Evolutionary conservation across 805 yeast genomes (phyloP).

Genomic region (Kodamaea kaohsiungensis): DNA sequence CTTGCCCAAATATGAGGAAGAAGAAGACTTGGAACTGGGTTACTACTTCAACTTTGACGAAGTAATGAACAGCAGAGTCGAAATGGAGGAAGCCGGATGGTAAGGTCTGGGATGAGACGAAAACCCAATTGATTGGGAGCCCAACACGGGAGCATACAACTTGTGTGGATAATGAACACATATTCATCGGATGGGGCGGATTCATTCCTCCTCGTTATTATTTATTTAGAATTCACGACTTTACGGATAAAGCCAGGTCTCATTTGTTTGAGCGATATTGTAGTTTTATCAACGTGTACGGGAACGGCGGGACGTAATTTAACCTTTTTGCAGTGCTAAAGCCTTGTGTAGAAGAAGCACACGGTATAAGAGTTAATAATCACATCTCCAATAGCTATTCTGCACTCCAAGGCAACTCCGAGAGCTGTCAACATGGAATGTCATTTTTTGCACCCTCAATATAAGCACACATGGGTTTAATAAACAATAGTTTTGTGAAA

Average conservation of each 20-base stretch:
- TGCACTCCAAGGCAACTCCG: too few species aligned
- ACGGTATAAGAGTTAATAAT: too few species aligned
- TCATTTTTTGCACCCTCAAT: too few species aligned
- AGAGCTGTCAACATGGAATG: too few species aligned
- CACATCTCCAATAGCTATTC: too few species aligned
- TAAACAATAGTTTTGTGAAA: too few species aligned
- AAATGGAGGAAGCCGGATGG: not conserved
- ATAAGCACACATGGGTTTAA: too few species aligned
- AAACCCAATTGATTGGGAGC: not conserved
- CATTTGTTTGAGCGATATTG: too few species aligned
- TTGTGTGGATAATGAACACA: not conserved
- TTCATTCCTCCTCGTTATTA: not conserved
- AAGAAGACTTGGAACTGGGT: slow-evolving; percentile 1
- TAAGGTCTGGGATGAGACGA: not conserved
- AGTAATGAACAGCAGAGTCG: slow-evolving; percentile 11
- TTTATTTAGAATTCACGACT: slow-evolving; percentile 2
- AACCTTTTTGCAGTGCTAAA: too few species aligned
- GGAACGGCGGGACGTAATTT: not conserved
- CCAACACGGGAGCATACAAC: not conserved
- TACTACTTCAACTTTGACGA: slow-evolving; percentile 23
- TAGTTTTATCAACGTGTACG: not conserved
- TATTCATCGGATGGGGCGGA: not conserved
- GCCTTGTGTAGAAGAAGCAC: too few species aligned
- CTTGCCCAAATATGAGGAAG: slow-evolving; percentile 32
- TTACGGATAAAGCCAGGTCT: not conserved